Conservation (phyloP, 73 alveolate genomes). For the Breviolum minutum region DNA sequence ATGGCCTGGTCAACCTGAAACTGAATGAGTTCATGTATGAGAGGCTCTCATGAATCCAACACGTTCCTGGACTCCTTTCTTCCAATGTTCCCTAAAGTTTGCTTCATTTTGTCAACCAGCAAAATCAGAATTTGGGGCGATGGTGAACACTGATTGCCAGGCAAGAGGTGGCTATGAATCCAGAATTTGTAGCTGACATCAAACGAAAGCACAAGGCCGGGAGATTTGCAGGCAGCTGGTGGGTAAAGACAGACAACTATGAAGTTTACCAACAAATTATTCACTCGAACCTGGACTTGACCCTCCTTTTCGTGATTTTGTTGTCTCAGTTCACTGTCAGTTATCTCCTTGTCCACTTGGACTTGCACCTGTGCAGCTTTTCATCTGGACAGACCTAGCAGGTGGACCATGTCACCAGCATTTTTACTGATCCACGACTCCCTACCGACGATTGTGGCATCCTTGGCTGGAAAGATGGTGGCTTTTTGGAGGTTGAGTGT, state of each 20-base stretch:
- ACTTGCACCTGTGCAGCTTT: neutral
- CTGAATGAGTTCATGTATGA: no score
- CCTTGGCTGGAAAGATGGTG: neutral
- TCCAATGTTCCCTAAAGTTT: neutral
- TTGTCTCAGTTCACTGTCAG: no score
- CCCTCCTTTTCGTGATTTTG: no score
- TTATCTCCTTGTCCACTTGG: no score
- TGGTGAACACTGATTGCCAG: neutral
- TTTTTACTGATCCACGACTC: conserved; percentile 87
- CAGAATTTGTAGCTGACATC: conserved; percentile 79
- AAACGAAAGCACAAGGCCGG: conserved; percentile 76
- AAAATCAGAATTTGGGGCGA: neutral
- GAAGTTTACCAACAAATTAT: no score
- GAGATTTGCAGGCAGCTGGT: neutral
- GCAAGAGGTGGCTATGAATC: conserved; percentile 84
- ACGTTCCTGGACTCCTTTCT: neutral
- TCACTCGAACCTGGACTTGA: no score
- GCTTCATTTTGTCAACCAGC: neutral
- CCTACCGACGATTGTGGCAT: conserved; percentile 54
- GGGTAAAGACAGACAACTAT: no score
- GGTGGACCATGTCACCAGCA: conserved; percentile 80
- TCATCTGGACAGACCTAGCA: neutral
- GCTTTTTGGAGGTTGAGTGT: neutral
- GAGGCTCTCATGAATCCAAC: neutral
- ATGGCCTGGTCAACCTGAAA: no score